phyloP scores from a whole-genome alignment of 106 monocot species.

The Amphibolis antarctica region DNA sequence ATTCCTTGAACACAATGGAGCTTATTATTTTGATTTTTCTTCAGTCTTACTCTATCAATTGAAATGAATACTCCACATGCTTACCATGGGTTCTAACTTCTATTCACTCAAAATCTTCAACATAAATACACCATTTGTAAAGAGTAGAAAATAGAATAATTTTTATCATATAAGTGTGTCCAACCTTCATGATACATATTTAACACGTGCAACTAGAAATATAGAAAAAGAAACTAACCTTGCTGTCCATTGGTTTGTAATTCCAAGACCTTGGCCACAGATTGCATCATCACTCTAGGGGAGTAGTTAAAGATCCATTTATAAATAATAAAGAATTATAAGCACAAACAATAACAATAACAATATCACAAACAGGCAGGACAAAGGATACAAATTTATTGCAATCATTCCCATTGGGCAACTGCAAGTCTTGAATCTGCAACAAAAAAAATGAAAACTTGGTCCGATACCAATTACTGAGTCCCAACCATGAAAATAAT shows the following conservation, averaged over 20 bases:
- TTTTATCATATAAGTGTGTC: background rate
- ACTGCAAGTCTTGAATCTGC: constrained; percentile 45
- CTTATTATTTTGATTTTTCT: too few species aligned
- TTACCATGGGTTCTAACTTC: too few species aligned
- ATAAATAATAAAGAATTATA: background rate
- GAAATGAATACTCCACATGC: too few species aligned
- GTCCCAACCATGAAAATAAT: background rate
- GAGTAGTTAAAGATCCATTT: constrained; percentile 24
- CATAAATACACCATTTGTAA: background rate
- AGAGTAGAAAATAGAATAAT: background rate
- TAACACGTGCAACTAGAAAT: background rate
- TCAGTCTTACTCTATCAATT: too few species aligned
- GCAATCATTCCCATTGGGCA: constrained; percentile 23
- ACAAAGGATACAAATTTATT: constrained; percentile 62
- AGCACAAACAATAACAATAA: background rate
- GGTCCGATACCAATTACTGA: background rate
- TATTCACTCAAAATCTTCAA: background rate
- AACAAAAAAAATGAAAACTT: background rate
- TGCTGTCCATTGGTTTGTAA: constrained; percentile 35
- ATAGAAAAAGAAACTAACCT: constrained; percentile 22
- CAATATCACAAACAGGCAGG: background rate
- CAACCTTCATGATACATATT: background rate
- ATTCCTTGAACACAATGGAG: too few species aligned
- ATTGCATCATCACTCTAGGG: constrained; percentile 45
- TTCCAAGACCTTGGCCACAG: constrained; percentile 36